Evolutionary conservation across 371 early-diverging fungal genomes (phyloP).

Genomic region (Nematocida sp.): DNA sequence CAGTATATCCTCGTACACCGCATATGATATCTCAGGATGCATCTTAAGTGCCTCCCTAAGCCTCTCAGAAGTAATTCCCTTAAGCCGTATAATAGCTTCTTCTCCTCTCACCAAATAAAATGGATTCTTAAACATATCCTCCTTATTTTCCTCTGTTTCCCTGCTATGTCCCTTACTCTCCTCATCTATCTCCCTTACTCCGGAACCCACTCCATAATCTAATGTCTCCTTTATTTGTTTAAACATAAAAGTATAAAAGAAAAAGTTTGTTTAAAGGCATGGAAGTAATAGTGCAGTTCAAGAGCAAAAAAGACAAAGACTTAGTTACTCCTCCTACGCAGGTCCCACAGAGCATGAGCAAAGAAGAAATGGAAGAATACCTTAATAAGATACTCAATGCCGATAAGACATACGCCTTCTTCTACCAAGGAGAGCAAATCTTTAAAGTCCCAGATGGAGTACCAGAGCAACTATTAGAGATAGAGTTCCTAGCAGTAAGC

Average conservation of each 20-base stretch:
- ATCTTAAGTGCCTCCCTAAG: conserved; percentile 8
- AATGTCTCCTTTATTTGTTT: too few species aligned
- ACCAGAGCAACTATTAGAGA: conserved; percentile 17
- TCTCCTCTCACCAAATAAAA: too few species aligned
- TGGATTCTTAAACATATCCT: too few species aligned
- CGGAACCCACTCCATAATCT: too few species aligned
- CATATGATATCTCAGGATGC: background rate
- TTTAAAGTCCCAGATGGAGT: conserved; percentile 5
- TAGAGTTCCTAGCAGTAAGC: conserved; percentile 50
- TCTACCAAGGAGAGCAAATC: conserved; percentile 50
- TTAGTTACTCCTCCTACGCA: conserved; percentile 48
- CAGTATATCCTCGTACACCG: conserved; percentile 23
- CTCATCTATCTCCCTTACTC: too few species aligned
- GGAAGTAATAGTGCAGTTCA: conserved; percentile 41
- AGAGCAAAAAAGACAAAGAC: conserved; percentile 48
- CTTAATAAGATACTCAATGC: conserved; percentile 24
- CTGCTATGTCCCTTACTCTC: too few species aligned
- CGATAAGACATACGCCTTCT: conserved; percentile 51
- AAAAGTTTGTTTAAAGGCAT: conserved; percentile 24
- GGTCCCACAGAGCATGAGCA: conserved; percentile 15
- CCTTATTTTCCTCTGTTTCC: too few species aligned
- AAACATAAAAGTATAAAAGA: background rate
- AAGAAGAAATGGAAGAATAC: conserved; percentile 42
- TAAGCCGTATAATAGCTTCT: too few species aligned
- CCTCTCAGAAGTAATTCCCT: background rate